Evolutionary conservation across 164 flowering plant species (phyloP), one percentile per base, ranked within the genome.

Genomic region (Malania oleifera): DNA sequence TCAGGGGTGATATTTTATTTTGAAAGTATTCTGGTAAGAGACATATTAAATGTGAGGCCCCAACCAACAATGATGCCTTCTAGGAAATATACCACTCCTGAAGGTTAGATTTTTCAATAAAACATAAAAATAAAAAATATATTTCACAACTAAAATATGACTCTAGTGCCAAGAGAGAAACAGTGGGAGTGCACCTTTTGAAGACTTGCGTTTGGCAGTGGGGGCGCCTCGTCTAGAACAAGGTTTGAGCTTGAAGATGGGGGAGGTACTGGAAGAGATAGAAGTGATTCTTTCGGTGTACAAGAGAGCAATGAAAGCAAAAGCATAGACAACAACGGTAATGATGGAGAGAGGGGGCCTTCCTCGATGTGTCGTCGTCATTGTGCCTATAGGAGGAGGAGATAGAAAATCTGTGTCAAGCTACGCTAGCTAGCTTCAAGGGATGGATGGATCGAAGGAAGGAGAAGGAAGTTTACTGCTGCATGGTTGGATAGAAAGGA

Each of bases 271-370:
- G 37, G 88, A 69, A 43, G 87, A 77, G 43, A 77, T 70, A 24
- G 65, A 64, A 27, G 63, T 73, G 23, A 82, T 34, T 38, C 80
- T 77, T 62, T 85, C 87, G 4, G 78, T 79, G 75, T 85, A 89
- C 26, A 87, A 56, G 49, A 89, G 75, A 37, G 56, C 72, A 1
- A 80, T 35, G 41, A 91, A 76, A 19, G 82, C 77, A 20, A 83
- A 59, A 38, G 67, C 62, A 61, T 78, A 86, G 17, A 83, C 8
- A 0, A 68, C 41, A 52, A 77, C 59, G 18, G 67, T 73, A 23
- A 84, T 27, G 15, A 85, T 65, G 7, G 86, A 80, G 14, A 83
- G 62, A 10, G 87, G 79, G n/a, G 77, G 65, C 67, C 73, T 88
- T 63, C 75, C 76, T 63, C 77, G 66, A 23, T n/a, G n/a, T n/a